Percentiles rank a stretch among this genome's conserved stretches.
phyloP scores from a whole-genome alignment of 306 rosid species.

The Cucumis hystrix region DNA sequence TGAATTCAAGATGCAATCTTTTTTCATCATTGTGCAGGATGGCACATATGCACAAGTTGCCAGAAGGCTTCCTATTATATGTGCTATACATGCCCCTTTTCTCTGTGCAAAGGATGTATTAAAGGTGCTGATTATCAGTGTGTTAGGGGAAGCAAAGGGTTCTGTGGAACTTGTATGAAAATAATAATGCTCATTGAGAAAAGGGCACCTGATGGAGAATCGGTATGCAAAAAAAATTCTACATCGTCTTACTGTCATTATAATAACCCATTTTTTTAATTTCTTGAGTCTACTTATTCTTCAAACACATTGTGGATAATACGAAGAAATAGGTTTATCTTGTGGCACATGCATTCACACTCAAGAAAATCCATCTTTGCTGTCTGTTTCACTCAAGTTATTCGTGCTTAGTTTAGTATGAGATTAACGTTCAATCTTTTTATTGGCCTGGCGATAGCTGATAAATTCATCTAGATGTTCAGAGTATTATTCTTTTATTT shows the following conservation, averaged over 20 bases:
- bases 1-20: neutral
- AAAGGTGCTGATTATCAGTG: constrained; percentile 68
- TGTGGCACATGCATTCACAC: neutral
- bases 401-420: neutral
- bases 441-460: neutral
- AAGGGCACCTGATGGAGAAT: constrained; percentile 41
- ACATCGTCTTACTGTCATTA: neutral
- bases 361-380: neutral
- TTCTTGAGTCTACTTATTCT: constrained; percentile 1
- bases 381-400: neutral
- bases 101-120: constrained; percentile 78
- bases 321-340: neutral
- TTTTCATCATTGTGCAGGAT: constrained; percentile 43
- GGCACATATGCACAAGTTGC: constrained; percentile 91
- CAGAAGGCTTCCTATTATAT: constrained; percentile 67
- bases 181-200: constrained; percentile 84
- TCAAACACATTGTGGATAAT: neutral
- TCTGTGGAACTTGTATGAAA: constrained; percentile 82
- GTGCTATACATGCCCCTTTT: constrained; percentile 94
- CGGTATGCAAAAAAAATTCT: constrained; percentile 37
- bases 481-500: neutral
- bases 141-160: constrained; percentile 78
- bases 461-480: neutral
- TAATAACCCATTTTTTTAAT: neutral
- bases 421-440: neutral